A percentile compares a stretch with the other conserved stretches of the same genome.
These are phyloP conservation scores for Phytopythium cucurbitacearum DNA, from an alignment of 352 stramenopile genomes.

Conservation along the genomic window DNA sequence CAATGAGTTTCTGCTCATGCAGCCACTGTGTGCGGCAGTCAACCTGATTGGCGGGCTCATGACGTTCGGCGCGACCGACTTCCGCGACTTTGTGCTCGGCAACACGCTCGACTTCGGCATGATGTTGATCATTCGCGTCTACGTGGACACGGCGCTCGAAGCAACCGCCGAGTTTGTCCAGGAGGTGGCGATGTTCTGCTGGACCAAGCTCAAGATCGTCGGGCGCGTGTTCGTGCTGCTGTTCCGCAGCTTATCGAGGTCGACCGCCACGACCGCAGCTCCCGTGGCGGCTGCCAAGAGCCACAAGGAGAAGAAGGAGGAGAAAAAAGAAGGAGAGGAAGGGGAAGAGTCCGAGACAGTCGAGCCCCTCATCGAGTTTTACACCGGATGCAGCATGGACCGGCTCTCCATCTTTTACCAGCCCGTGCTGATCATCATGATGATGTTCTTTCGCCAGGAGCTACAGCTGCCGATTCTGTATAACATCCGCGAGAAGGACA, in stretches of 20 bases:
- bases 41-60: conserved; percentile 91
- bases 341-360: conserved; percentile 88
- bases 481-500: conserved; percentile 96
- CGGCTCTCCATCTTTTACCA: conserved; percentile 92
- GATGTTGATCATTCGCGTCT: conserved; percentile 92
- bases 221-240: conserved; percentile 27
- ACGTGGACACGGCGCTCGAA: conserved; percentile 83
- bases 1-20: conserved; percentile 89
- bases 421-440: conserved; percentile 92
- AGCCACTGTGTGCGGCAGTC: conserved; percentile 87
- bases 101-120: conserved; percentile 95
- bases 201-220: conserved; percentile 33
- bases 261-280: conserved; percentile 20
- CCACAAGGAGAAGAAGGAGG: conserved; percentile 25
- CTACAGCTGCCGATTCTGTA: conserved; percentile 92
- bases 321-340: conserved; percentile 35
- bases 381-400: conserved; percentile 89
- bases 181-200: conserved; percentile 28
- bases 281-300: conserved; percentile 17
- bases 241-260: conserved; percentile 52
- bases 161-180: conserved; percentile 65
- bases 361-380: conserved; percentile 96
- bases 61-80: conserved; percentile 94
- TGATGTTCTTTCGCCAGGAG: conserved; percentile 95
- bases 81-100: conserved; percentile 95